Evolutionary conservation across 208 protist species (phyloP).

Genomic region (Perkinsela sp.): DNA sequence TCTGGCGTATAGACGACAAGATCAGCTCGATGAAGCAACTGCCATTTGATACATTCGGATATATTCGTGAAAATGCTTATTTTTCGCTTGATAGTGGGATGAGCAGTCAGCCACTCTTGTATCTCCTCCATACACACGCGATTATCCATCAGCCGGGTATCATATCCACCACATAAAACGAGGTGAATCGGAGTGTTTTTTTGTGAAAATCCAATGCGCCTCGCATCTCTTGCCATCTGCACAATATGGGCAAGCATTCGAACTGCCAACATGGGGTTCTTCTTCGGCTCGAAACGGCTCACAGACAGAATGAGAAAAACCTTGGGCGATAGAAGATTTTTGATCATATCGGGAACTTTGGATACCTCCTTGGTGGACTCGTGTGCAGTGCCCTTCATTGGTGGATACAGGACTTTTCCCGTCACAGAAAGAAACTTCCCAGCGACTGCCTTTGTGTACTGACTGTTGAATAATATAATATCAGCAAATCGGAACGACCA

Average conservation of each 20-base stretch:
- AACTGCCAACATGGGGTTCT: constrained; percentile 73
- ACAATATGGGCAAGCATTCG: constrained; percentile 15
- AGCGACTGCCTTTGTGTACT: constrained; percentile 19
- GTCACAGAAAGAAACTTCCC: constrained; percentile 7
- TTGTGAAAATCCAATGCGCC: neutral
- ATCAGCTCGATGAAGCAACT: constrained; percentile 25
- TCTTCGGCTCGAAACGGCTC: constrained; percentile 92
- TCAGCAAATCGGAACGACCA: constrained; percentile 14
- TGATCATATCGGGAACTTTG: neutral
- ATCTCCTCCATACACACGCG: constrained; percentile 14
- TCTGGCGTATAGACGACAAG: constrained; percentile 73
- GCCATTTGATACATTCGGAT: constrained; percentile 18
- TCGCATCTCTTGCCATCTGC: neutral
- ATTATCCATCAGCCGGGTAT: constrained; percentile 37
- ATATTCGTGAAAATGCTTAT: constrained; percentile 52
- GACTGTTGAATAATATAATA: constrained; percentile 43
- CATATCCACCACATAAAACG: constrained; percentile 56
- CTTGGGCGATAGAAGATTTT: neutral
- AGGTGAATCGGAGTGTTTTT: constrained; percentile 10
- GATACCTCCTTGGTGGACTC: neutral
- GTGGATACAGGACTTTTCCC: constrained; percentile 46
- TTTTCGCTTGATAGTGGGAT: constrained; percentile 8
- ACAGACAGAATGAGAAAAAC: constrained; percentile 67
- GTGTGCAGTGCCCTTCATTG: constrained; percentile 7
- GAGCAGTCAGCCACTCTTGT: constrained; percentile 22